These are phyloP conservation scores for Alternaria rosae DNA, from an alignment of 2,329 filamentous ascomycete species.

Conservation along the genomic window DNA sequence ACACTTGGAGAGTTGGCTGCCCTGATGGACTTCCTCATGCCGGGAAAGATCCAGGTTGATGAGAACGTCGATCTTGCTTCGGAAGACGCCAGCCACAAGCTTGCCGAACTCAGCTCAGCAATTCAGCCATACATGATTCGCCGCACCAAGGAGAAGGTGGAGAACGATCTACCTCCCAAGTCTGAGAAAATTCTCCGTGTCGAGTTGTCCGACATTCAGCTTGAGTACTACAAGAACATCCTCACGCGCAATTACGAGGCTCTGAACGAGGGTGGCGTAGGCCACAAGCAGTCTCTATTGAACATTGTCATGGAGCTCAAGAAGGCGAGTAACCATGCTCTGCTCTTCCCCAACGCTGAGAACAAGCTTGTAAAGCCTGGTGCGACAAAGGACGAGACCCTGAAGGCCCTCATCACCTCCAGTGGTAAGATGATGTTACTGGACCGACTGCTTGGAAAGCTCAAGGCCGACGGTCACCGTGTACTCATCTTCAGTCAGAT, in stretches of 20 bases:
- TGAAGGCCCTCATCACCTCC: constrained; percentile 92
- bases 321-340: constrained; percentile 98
- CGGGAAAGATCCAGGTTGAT: constrained; percentile 90
- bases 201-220: constrained; percentile 91
- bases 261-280: constrained; percentile 85
- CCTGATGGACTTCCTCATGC: constrained; percentile 94
- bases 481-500: constrained; percentile 99
- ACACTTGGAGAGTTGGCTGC: constrained; percentile 92
- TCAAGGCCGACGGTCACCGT: constrained; percentile 91
- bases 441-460: constrained; percentile 90
- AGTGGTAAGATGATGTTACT: constrained; percentile 99
- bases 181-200: constrained; percentile 99
- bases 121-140: constrained; percentile 96
- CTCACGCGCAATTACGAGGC: constrained; percentile 95
- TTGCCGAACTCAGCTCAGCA: constrained; percentile 81
- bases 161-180: constrained; percentile 94
- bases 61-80: constrained; percentile 87
- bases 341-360: constrained; percentile 96
- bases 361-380: constrained; percentile 85
- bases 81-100: constrained; percentile 83
- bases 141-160: constrained; percentile 95
- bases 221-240: constrained; percentile 99
- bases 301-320: constrained; percentile 99
- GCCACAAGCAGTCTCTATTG: constrained; percentile 91
- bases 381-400: constrained; percentile 82